Evolutionary conservation across 345 rosid species (phyloP).

Genomic region (Acer yangbiense): DNA sequence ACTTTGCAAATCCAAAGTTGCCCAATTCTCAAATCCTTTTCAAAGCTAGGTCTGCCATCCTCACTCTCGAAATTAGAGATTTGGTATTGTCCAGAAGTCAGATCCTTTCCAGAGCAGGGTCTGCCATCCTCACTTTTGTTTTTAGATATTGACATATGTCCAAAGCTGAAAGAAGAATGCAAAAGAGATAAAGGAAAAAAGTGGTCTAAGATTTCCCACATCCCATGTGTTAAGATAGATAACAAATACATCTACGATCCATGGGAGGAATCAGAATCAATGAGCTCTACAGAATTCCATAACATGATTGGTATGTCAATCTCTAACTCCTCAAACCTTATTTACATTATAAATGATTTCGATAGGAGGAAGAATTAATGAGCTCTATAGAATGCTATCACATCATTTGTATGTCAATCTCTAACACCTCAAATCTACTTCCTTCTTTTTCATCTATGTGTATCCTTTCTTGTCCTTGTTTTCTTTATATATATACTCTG

Average conservation of each 20-base stretch:
- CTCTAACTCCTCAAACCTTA: too few relatives aligned
- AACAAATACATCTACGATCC: neutral
- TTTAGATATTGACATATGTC: neutral
- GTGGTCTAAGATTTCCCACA: slow-evolving; percentile 25
- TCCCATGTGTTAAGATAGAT: slow-evolving; percentile 14
- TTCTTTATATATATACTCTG: too few relatives aligned
- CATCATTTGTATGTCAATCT: too few relatives aligned
- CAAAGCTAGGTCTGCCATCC: neutral
- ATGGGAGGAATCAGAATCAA: neutral
- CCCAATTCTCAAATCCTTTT: too few relatives aligned
- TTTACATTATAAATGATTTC: too few relatives aligned
- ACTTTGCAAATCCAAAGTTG: rapidly evolving
- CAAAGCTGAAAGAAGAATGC: slow-evolving; percentile 19
- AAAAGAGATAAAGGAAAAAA: slow-evolving; percentile 17
- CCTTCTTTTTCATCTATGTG: too few relatives aligned
- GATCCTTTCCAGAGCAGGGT: neutral
- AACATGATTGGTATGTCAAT: too few relatives aligned
- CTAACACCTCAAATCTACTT: too few relatives aligned
- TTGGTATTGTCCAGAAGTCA: neutral
- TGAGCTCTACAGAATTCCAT: too few relatives aligned
- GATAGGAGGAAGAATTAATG: too few relatives aligned
- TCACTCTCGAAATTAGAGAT: neutral
- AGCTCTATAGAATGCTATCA: too few relatives aligned
- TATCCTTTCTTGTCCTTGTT: too few relatives aligned
- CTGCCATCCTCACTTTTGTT: neutral